Evolutionary conservation across 768 basidiomycete species (phyloP), one percentile per base, ranked within the genome.

Genomic region (Fomitopsis pulvina): DNA sequence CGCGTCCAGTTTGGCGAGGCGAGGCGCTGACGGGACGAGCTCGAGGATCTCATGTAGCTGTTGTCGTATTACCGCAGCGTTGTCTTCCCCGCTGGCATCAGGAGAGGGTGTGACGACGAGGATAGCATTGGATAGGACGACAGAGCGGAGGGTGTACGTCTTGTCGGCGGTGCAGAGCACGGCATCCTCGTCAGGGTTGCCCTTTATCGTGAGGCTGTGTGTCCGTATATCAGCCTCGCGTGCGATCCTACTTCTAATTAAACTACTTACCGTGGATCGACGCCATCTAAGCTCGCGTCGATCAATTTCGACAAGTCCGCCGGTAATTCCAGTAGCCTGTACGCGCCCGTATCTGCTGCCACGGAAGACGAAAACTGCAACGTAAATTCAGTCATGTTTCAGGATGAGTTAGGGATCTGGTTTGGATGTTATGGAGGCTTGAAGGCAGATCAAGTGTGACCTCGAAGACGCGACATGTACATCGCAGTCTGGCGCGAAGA

Each of bases 101-200:
- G 24, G 7, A 26, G 8, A 4, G n/a, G 81, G 70, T 2, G 82
- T 81, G 52, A 87, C 73, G 39, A 97, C 77, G 11, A 93, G 71
- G 28, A 94, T 68, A 0, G 92, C 85, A 65, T 98, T 98, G 16
- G 93, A 96, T 41, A 96, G 71, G 8, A 77, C 75, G n/a, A 98
- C 84, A 0, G 92, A 87, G 48, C 94, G 83, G 24, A 98, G 69
- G 2, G 78, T 61, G 62, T 86, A 99, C 0, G 95, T 98, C 62
- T 78, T 81, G 50, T 83, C 75, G 0, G 72, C 57, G 0, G 93
- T 95, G 64, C 95, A 97, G 8, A 95, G 69, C 0, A 96, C 92
- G 0, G 94, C 95, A 58, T 94, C 87, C 57, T 97, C 93, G 25
- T 76, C 75, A 1, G 79, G 66, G 39, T 81, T 71, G 6, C 94